Base-by-base conservation (phyloP, 495 filamentous ascomycete species). In the Tricharina praecox region DNA sequence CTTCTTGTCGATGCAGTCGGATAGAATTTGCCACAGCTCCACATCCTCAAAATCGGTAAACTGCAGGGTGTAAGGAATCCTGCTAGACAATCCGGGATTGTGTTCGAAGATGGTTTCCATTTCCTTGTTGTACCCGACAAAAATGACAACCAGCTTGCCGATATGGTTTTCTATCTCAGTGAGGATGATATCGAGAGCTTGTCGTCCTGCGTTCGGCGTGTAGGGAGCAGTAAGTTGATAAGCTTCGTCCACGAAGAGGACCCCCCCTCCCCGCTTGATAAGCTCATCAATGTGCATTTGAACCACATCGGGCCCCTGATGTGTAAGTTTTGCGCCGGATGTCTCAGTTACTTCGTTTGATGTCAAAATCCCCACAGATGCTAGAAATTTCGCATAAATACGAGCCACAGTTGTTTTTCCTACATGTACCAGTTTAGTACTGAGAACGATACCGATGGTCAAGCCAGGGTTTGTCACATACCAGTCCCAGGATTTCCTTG, bases 361-460 rank as follows among this genome's bases (percentile, higher is more conserved):
- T 0, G 74, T 63, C 18, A 83, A 64, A 4, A 74, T 70, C 0
- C 74, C 74, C 0, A 83, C 63, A 0, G 76, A 68, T 0, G 71
- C 64, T 2, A 88, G 60, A 47, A 86, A 78, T 35, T 75, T 70
- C 4, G 76, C 81, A 49, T 87, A 92, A 0, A 82, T 60, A 4
- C 81, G 69, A n/a, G 82, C 82, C 11, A 87, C 76, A 0, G 82
- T 88, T 0, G 83, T 88, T 66, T 88, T 92, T 1, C 79, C 78
- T 44, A 79, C 85, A n/a, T n/a, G n/a, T n/a, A n/a, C n/a, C n/a
- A n/a, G n/a, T n/a, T n/a, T n/a, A n/a, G n/a, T n/a, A n/a, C n/a
- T n/a, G n/a, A n/a, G n/a, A n/a, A n/a, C n/a, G n/a, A n/a, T n/a
- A n/a, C n/a, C n/a, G n/a, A n/a, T n/a, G n/a, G n/a, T n/a, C n/a